A percentile compares a stretch with the other conserved stretches of the same genome.
These are phyloP conservation scores for Aspergillus brunneoviolaceus DNA, from an alignment of 2,329 filamentous ascomycete species.

Conservation along the genomic window DNA sequence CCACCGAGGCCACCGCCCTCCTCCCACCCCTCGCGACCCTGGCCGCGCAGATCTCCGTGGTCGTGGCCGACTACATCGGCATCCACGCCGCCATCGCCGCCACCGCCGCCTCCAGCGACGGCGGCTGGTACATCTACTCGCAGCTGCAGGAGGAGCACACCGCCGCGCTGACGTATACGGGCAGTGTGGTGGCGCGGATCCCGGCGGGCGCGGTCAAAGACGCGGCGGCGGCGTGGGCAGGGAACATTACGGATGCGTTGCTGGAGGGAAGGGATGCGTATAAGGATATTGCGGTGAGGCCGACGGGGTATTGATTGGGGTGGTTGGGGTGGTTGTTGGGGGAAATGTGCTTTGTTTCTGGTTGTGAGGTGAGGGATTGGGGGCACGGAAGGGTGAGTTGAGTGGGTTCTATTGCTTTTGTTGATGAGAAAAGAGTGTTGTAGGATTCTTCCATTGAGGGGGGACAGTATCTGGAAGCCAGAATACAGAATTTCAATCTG, in stretches of 20 bases:
- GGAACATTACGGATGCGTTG: not conserved
- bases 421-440: too few species aligned
- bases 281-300: conserved; percentile 1
- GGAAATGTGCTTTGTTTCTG: too few species aligned
- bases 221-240: not conserved
- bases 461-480: too few species aligned
- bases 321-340: too few species aligned
- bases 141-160: conserved; percentile 4
- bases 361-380: too few species aligned
- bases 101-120: not conserved
- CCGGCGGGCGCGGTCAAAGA: not conserved
- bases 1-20: not conserved
- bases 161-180: not conserved
- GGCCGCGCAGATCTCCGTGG: not conserved
- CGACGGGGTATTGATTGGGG: not conserved
- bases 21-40: not conserved
- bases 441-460: too few species aligned
- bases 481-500: too few species aligned
- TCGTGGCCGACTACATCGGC: not conserved
- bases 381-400: too few species aligned
- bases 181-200: not conserved
- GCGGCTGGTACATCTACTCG: conserved; percentile 1
- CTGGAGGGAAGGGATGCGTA: not conserved
- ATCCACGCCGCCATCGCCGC: not conserved
- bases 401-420: too few species aligned